Percentiles rank a stretch among this genome's conserved stretches.
phyloP scores from a whole-genome alignment of 805 yeast genomes.

The Yarrowia bubula region DNA sequence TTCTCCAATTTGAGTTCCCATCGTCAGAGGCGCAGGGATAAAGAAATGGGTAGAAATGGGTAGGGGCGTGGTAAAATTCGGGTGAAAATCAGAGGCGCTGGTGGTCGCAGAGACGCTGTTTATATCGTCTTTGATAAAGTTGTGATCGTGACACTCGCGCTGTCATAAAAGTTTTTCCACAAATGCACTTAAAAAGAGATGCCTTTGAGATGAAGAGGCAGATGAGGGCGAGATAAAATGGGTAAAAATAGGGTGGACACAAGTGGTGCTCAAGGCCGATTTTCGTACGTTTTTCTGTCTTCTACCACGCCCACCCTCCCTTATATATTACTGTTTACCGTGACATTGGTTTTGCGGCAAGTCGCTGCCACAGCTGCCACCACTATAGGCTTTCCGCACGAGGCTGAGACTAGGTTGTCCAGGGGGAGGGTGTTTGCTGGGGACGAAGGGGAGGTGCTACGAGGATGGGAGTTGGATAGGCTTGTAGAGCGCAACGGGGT shows the following conservation, averaged over 20 bases:
- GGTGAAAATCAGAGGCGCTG: too few species aligned
- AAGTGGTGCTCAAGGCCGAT: too few species aligned
- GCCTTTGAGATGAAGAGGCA: too few species aligned
- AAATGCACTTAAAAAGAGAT: neutral
- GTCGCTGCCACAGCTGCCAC: neutral
- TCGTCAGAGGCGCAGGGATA: neutral
- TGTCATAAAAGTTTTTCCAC: neutral
- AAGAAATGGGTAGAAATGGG: neutral
- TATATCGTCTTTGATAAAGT: neutral
- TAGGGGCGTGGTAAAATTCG: neutral
- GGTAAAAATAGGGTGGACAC: too few species aligned
- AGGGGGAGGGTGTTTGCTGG: neutral
- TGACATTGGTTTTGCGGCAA: neutral
- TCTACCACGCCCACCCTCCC: neutral
- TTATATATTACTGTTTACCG: neutral
- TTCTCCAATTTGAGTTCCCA: conserved; percentile 8
- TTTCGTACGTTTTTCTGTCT: too few species aligned
- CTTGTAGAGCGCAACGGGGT: neutral
- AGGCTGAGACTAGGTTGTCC: conserved; percentile 21
- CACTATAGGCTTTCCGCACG: conserved; percentile 11
- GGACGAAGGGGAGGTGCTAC: too few species aligned
- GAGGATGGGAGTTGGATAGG: neutral
- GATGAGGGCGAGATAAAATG: too few species aligned
- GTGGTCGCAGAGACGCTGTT: too few species aligned
- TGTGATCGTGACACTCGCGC: neutral